A percentile compares a stretch with the other conserved stretches of the same genome.
Evolutionary conservation across 2,329 filamentous ascomycete species (phyloP).

Genomic region (Botryosphaeria dothidea): DNA sequence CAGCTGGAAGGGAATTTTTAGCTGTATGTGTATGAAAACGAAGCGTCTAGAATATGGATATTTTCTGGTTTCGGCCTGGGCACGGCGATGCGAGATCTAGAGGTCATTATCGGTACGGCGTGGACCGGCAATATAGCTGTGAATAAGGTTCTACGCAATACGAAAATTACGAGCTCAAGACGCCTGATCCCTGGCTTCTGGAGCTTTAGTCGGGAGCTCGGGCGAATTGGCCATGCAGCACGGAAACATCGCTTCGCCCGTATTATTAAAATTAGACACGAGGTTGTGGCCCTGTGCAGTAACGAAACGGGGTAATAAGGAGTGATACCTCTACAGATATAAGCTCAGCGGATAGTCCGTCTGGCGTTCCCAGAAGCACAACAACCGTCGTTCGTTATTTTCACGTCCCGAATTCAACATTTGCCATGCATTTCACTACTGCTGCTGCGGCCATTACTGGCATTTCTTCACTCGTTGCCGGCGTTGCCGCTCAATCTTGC

Average conservation of each 20-base stretch:
- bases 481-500: neutral
- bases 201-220: neutral
- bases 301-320: too few relatives aligned
- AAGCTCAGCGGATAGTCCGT: neutral
- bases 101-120: too few relatives aligned
- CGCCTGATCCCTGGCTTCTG: neutral
- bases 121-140: neutral
- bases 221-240: neutral
- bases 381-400: neutral
- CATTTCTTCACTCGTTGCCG: neutral
- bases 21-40: too few relatives aligned
- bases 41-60: too few relatives aligned
- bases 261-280: neutral
- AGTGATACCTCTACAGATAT: neutral
- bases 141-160: neutral
- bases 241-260: neutral
- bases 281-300: neutral
- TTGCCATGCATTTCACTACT: neutral
- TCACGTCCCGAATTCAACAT: neutral
- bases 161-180: neutral
- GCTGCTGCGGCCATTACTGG: neutral
- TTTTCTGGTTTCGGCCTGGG: too few relatives aligned
- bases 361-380: neutral
- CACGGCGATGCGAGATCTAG: too few relatives aligned
- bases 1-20: too few relatives aligned